phyloP scores from a whole-genome alignment of 1,284 basidiomycete genomes.

The Ganoderma multipileum region DNA sequence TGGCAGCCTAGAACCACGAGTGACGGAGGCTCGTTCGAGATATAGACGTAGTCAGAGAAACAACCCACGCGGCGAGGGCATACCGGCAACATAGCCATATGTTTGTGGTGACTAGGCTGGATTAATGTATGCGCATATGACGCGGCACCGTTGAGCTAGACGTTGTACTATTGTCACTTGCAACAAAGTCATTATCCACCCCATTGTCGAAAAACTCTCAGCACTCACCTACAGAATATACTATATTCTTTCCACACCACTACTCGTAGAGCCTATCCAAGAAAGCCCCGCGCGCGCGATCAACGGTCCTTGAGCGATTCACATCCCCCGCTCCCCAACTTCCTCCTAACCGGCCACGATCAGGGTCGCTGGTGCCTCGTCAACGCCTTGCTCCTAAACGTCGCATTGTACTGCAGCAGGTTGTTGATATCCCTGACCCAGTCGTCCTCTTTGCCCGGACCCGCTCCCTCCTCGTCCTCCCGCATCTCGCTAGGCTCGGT shows the following conservation, averaged over 20 bases:
- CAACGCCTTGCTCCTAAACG: conserved; percentile 87
- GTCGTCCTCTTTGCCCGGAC: conserved; percentile 85
- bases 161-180: neutral
- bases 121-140: neutral
- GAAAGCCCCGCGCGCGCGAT: neutral
- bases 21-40: neutral
- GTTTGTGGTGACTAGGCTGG: neutral
- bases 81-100: neutral
- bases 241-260: neutral
- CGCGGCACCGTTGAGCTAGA: neutral
- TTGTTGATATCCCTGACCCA: conserved; percentile 98
- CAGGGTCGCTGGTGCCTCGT: conserved; percentile 67
- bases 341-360: conserved; percentile 16
- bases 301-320: neutral
- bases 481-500: conserved; percentile 47
- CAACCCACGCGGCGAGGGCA: neutral
- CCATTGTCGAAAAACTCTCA: neutral
- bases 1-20: neutral
- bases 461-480: conserved; percentile 40
- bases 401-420: conserved; percentile 89
- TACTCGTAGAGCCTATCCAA: neutral
- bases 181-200: neutral
- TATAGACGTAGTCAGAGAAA: neutral
- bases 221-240: neutral
- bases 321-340: too few relatives aligned